Conservation (phyloP, 2,329 filamentous ascomycete species). For the Raffaelea ambrosiae region DNA sequence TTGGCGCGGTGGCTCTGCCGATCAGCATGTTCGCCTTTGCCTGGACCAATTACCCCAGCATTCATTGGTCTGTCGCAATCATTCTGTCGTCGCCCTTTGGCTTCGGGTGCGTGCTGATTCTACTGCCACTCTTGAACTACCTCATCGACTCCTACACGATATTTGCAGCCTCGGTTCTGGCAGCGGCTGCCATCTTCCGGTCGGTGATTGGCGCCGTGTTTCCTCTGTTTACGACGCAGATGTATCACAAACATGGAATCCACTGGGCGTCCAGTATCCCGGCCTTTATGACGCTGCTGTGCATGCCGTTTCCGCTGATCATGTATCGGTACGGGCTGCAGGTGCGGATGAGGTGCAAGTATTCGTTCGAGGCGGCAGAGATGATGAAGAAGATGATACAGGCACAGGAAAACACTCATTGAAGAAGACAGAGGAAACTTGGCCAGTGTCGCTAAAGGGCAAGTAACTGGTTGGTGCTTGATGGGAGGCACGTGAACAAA, state of each 20-base stretch:
- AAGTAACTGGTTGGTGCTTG: too few relatives aligned
- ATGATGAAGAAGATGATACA: background rate
- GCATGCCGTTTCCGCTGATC: background rate
- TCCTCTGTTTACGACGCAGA: background rate
- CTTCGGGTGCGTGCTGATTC: conserved; percentile 48
- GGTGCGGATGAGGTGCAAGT: background rate
- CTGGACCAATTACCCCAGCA: conserved; percentile 47
- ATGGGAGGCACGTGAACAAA: too few relatives aligned
- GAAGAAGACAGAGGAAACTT: too few relatives aligned
- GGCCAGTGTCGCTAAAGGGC: too few relatives aligned
- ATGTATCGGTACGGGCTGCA: background rate
- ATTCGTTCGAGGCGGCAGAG: background rate
- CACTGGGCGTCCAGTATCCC: background rate
- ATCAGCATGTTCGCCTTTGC: conserved; percentile 62
- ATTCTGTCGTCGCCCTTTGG: conserved; percentile 27
- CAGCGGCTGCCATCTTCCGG: background rate
- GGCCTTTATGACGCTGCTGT: background rate
- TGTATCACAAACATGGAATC: background rate
- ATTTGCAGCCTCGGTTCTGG: background rate
- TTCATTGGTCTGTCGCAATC: conserved; percentile 24
- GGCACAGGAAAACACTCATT: too few relatives aligned
- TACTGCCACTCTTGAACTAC: conserved; percentile 56
- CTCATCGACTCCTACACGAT: conserved; percentile 48
- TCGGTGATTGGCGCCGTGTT: background rate
- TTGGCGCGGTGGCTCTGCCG: conserved; percentile 54